Evolutionary conservation across 805 yeast genomes (phyloP), one percentile per base, ranked within the genome.

Genomic region (Danielia reshetovae): DNA sequence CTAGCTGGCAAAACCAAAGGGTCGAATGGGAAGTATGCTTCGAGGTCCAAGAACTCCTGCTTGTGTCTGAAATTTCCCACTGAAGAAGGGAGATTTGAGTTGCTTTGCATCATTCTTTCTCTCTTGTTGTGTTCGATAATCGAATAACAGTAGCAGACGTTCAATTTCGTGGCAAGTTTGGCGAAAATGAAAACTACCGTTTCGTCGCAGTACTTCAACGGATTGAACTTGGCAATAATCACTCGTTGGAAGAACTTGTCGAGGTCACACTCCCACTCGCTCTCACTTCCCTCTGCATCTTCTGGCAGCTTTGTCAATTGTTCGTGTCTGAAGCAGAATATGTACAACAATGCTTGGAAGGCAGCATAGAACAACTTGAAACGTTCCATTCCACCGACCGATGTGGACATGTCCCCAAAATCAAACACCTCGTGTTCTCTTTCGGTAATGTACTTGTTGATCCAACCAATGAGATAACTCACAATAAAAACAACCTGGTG

Each of bases 1-100:
- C 85, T 74, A 8, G 60, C 60, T 29, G 80, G 82, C 43, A 90
- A 70, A 32, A 84, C 76, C 42, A 93, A 60, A 1, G 98, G 98
- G 65, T 90, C 97, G 56, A 85, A 90, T 9, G 98, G 98, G 60
- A 90, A 90, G 56, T 87, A 90, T n/a, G 93, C 88, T 56, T 89
- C 96, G 34, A 90, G 68, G 51, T 87, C 95, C 46, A 85, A 72
- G 52, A 85, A 87, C 52, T 88, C 96, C 53, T 85, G 89, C 51
- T 80, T 80, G 36, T 77, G 76, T 19, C 71, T 70, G 45, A 75
- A 68, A 34, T 72, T 70, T 47, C 63, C 54, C 21, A 51, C 52
- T 14, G 61, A 50, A 23, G 60, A 57, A 11, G 62, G 65, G 31
- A 49, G 42, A 24, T 48, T 40, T 2, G 65, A 62, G 38, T 58